Evolutionary conservation across 257 asterid genomes (phyloP).

Genomic region (Perilla frutescens): DNA sequence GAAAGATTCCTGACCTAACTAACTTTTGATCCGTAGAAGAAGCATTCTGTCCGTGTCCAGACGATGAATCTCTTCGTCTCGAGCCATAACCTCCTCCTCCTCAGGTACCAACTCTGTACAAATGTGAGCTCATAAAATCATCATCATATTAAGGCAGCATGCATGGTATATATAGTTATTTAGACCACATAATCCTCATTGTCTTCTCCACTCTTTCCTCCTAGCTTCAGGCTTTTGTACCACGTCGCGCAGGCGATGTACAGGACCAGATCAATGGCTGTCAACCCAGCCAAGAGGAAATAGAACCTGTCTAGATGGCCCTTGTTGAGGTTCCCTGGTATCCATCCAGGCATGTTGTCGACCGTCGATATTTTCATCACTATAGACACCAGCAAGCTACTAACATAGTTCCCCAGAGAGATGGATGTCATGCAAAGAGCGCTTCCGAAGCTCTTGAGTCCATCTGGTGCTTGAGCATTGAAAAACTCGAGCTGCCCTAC

Average conservation of each 20-base stretch:
- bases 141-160: constrained; percentile 12
- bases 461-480: constrained; percentile 87
- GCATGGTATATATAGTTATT: neutral
- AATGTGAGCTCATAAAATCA: constrained; percentile 24
- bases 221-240: constrained; percentile 65
- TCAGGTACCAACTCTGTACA: constrained; percentile 27
- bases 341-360: constrained; percentile 91
- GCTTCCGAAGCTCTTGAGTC: constrained; percentile 93
- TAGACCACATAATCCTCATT: constrained; percentile 47
- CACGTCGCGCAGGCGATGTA: constrained; percentile 69
- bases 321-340: constrained; percentile 77
- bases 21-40: neutral
- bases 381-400: constrained; percentile 77
- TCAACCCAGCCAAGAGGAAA: constrained; percentile 79
- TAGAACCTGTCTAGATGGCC: constrained; percentile 87
- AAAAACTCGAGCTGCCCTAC: constrained; percentile 93
- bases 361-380: constrained; percentile 77
- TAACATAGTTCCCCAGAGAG: constrained; percentile 86
- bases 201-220: constrained; percentile 44
- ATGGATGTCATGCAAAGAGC: constrained; percentile 96
- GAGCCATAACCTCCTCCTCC: constrained; percentile 2
- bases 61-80: neutral
- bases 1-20: constrained; percentile 1
- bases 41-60: neutral
- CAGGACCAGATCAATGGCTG: constrained; percentile 65